These are phyloP conservation scores for Botrytis tulipae DNA, from an alignment of 2,329 filamentous ascomycete species.

Conservation along the genomic window DNA sequence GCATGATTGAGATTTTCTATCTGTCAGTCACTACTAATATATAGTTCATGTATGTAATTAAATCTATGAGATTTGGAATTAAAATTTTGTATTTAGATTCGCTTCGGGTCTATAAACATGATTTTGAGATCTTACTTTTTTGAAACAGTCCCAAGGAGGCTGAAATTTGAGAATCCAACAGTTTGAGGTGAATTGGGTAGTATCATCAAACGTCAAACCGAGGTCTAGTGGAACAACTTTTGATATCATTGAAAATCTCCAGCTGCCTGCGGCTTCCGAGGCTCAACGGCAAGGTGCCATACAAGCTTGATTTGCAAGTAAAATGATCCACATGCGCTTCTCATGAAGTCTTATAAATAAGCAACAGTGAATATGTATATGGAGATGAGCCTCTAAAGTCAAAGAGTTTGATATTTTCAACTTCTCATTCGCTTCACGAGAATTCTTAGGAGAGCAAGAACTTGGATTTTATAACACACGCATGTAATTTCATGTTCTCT, in stretches of 20 bases:
- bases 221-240: neutral
- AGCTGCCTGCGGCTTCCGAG: neutral
- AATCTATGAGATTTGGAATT: neutral
- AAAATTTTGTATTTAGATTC: neutral
- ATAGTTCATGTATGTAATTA: neutral
- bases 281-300: neutral
- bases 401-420: neutral
- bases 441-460: neutral
- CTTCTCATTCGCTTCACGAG: neutral
- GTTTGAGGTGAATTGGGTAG: neutral
- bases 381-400: neutral
- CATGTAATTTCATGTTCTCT: neutral
- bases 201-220: neutral
- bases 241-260: neutral
- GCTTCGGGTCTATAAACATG: neutral
- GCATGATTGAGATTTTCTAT: neutral
- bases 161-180: neutral
- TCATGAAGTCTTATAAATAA: fast-evolving
- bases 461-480: neutral
- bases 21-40: neutral
- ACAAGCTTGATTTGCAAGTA: neutral
- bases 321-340: neutral
- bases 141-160: neutral
- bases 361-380: no score
- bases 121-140: neutral